phyloP scores from a whole-genome alignment of 2,329 filamentous ascomycete species.

The Elsinoe arachidis region DNA sequence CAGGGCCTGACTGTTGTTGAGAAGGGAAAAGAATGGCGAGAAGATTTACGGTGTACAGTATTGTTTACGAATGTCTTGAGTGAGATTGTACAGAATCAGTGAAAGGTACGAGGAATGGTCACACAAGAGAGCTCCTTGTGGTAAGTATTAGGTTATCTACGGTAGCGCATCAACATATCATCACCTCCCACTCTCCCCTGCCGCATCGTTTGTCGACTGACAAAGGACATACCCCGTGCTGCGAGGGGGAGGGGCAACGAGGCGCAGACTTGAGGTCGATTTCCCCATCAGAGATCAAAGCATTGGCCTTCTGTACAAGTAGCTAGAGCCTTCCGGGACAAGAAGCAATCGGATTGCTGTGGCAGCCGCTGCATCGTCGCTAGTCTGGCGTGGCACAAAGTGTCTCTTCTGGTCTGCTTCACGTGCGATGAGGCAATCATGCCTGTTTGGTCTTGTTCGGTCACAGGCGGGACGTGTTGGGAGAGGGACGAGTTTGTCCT shows the following conservation, averaged over 20 bases:
- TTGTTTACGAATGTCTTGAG: neutral
- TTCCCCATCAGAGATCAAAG: neutral
- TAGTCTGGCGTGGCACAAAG: neutral
- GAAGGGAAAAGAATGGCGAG: neutral
- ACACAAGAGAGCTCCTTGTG: neutral
- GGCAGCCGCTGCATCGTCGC: neutral
- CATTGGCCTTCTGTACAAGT: neutral
- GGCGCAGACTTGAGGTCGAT: neutral
- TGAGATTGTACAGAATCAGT: constrained; percentile 3
- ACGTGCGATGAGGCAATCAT: constrained; percentile 10
- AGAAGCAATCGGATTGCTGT: constrained; percentile 4
- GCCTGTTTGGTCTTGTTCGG: constrained; percentile 5
- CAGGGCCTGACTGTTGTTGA: neutral
- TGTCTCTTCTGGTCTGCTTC: neutral
- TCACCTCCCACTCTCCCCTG: neutral
- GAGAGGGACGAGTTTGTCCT: neutral
- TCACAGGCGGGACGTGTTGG: constrained; percentile 4
- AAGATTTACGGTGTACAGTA: neutral
- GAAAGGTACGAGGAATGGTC: neutral
- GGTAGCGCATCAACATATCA: neutral
- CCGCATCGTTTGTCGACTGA: neutral
- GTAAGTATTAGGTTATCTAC: constrained; percentile 8
- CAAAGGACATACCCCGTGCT: neutral
- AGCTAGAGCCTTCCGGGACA: neutral
- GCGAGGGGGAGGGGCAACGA: constrained; percentile 4